Percentiles rank a stretch among this genome's conserved stretches.
These are phyloP conservation scores for Phytophthora crassamura DNA, from an alignment of 352 stramenopile genomes.

Conservation along the genomic window DNA sequence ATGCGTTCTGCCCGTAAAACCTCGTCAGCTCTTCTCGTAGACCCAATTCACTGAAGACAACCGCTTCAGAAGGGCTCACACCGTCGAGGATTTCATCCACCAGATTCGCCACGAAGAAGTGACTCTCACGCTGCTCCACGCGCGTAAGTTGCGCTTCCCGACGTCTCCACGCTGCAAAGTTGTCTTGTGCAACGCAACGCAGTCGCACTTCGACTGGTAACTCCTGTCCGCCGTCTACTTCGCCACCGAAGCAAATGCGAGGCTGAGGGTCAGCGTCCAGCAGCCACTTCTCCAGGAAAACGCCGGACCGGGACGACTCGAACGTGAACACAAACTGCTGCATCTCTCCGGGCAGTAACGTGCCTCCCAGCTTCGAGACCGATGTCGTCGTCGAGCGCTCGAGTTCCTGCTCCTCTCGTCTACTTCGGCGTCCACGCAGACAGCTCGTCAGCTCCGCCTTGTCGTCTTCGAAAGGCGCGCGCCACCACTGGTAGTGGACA, in stretches of 20 bases:
- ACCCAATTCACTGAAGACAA: slow-evolving; percentile 37
- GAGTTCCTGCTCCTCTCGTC: slow-evolving; percentile 32
- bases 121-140: slow-evolving; percentile 34
- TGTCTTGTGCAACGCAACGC: slow-evolving; percentile 68
- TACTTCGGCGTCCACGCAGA: slow-evolving; percentile 29
- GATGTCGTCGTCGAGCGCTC: slow-evolving; percentile 39
- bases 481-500: slow-evolving; percentile 70
- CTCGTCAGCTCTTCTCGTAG: slow-evolving; percentile 30
- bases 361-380: slow-evolving; percentile 54
- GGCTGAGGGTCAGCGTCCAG: slow-evolving; percentile 62
- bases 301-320: slow-evolving; percentile 43
- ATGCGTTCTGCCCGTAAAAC: slow-evolving; percentile 41
- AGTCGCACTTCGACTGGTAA: slow-evolving; percentile 48
- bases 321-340: slow-evolving; percentile 74
- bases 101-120: slow-evolving; percentile 62
- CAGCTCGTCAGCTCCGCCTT: slow-evolving; percentile 32
- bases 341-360: slow-evolving; percentile 58
- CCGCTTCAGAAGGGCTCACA: slow-evolving; percentile 37
- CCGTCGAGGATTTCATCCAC: slow-evolving; percentile 58
- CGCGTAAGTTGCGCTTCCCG: slow-evolving; percentile 19
- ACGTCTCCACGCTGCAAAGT: slow-evolving; percentile 48
- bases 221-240: neutral
- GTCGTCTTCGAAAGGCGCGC: slow-evolving; percentile 38
- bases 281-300: slow-evolving; percentile 78
- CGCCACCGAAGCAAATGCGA: slow-evolving; percentile 18